Evolutionary conservation across 1,284 basidiomycete genomes (phyloP).

Genomic region (Ustilago lituana): DNA sequence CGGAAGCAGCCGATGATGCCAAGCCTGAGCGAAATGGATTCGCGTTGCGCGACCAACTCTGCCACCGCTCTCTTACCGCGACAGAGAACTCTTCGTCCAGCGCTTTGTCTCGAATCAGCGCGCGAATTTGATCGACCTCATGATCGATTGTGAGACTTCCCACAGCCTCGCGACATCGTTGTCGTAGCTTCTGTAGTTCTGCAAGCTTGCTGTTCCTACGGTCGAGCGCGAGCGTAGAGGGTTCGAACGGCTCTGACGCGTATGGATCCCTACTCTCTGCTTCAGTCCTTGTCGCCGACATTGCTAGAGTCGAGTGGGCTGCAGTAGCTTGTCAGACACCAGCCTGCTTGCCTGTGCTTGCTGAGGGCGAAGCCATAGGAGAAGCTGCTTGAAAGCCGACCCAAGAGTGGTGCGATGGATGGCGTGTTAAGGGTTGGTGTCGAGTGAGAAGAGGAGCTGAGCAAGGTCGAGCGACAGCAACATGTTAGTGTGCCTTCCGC

Average conservation of each 20-base stretch:
- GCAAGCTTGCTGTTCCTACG: constrained; percentile 18
- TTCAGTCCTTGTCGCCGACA: constrained; percentile 1
- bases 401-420: too few relatives aligned
- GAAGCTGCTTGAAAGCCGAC: too few relatives aligned
- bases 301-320: background rate
- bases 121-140: constrained; percentile 20
- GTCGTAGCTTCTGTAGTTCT: constrained; percentile 5
- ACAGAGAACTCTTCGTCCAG: constrained; percentile 40
- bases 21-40: constrained; percentile 31
- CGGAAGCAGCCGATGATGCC: constrained; percentile 28
- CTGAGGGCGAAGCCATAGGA: too few relatives aligned
- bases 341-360: background rate
- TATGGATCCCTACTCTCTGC: constrained; percentile 1
- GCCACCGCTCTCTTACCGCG: constrained; percentile 42
- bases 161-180: constrained; percentile 2
- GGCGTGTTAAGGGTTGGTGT: too few relatives aligned
- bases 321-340: background rate
- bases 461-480: background rate
- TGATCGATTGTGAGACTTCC: constrained; percentile 22
- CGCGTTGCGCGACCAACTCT: constrained; percentile 39
- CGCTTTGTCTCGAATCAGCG: constrained; percentile 13
- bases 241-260: constrained; percentile 26
- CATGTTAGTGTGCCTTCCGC: background rate
- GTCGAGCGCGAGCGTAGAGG: constrained; percentile 14
- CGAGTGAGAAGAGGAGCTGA: background rate